Percentiles rank a stretch among this genome's conserved stretches.
Conservation (phyloP, 352 stramenopile genomes). For the Globisporangium ultimum region DNA sequence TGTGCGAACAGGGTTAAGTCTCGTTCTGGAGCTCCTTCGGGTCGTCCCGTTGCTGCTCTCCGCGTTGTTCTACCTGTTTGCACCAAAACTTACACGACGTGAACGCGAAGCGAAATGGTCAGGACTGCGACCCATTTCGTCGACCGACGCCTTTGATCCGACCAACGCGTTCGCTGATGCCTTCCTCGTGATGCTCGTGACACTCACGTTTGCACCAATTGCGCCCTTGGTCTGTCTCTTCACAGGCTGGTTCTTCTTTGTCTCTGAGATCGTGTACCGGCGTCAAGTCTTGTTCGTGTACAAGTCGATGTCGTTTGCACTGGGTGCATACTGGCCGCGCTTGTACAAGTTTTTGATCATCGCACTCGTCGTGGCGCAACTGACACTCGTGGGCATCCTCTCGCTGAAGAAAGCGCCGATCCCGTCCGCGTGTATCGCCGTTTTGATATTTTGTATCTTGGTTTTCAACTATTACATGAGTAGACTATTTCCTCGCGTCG, state of each 20-base stretch:
- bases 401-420: conserved; percentile 65
- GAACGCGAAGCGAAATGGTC: conserved; percentile 57
- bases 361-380: conserved; percentile 65
- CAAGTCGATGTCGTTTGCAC: conserved; percentile 42
- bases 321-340: conserved; percentile 72
- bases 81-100: conserved; percentile 56
- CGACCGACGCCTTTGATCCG: conserved; percentile 58
- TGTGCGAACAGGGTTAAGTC: conserved; percentile 53
- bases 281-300: conserved; percentile 75
- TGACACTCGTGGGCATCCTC: conserved; percentile 74
- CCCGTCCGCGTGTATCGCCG: conserved; percentile 17
- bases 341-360: conserved; percentile 76
- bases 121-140: conserved; percentile 42
- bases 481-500: conserved; percentile 47
- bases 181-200: conserved; percentile 71
- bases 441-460: conserved; percentile 38
- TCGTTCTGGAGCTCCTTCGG: conserved; percentile 62
- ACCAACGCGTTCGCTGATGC: conserved; percentile 53
- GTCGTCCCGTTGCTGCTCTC: conserved; percentile 49
- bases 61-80: conserved; percentile 44
- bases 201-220: conserved; percentile 75
- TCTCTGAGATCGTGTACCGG: conserved; percentile 66
- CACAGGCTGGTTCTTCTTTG: conserved; percentile 63
- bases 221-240: conserved; percentile 79
- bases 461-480: conserved; percentile 66